phyloP scores from a whole-genome alignment of 352 stramenopile genomes.

The Pythium sp. region DNA sequence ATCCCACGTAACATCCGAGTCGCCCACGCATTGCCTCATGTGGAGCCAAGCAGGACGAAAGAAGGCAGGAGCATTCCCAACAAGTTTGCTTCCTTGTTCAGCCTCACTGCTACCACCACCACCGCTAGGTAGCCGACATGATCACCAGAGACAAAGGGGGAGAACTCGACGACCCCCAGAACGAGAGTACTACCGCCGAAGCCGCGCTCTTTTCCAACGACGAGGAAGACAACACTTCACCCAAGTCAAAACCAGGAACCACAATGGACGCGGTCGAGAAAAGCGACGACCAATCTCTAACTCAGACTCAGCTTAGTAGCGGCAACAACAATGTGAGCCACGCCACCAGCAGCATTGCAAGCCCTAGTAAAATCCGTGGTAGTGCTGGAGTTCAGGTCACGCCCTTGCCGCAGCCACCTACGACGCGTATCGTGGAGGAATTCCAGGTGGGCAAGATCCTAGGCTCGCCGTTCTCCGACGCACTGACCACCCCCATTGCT shows the following conservation, averaged over 20 bases:
- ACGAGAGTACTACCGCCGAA: background rate
- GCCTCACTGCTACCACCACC: background rate
- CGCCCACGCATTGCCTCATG: background rate
- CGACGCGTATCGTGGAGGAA: conserved; percentile 21
- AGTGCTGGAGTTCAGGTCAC: conserved; percentile 22
- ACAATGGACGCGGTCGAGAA: background rate
- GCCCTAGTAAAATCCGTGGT: background rate
- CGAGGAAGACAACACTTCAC: background rate
- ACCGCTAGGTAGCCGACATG: background rate
- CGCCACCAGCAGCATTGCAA: background rate
- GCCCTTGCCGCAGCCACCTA: conserved; percentile 23
- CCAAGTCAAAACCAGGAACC: background rate
- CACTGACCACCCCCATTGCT: conserved; percentile 4
- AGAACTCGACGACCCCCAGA: background rate
- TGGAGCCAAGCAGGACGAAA: background rate
- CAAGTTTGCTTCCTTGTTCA: background rate
- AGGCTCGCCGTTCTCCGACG: conserved; percentile 11
- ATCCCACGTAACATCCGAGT: background rate
- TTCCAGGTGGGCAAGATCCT: conserved; percentile 61
- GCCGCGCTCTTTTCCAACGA: background rate
- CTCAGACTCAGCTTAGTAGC: background rate
- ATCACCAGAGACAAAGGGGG: background rate
- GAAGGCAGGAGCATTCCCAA: background rate
- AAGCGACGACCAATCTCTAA: background rate
- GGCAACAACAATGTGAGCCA: conserved; percentile 5